A percentile compares a stretch with the other conserved stretches of the same genome.
Evolutionary conservation across 768 basidiomycete genomes (phyloP).

Genomic region (Russula ochroleuca): DNA sequence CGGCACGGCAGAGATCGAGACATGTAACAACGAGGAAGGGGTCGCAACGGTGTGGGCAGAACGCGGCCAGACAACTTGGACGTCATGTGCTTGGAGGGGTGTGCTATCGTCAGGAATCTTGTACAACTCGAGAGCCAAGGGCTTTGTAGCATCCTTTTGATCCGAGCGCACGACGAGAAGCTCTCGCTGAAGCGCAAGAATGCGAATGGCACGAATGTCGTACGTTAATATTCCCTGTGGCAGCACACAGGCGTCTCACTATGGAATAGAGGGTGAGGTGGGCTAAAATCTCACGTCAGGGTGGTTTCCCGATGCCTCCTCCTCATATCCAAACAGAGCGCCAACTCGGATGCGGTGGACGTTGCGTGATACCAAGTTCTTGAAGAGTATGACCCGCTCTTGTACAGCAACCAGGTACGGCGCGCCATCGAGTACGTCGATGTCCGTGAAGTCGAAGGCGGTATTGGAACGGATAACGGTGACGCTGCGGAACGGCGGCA

Average conservation of each 20-base stretch:
- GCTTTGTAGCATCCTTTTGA: slow-evolving; percentile 11
- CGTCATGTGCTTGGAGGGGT: neutral
- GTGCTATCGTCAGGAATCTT: slow-evolving; percentile 17
- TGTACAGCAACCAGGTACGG: slow-evolving; percentile 18
- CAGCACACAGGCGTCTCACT: slow-evolving; percentile 16
- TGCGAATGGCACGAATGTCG: slow-evolving; percentile 26
- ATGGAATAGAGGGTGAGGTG: slow-evolving; percentile 3
- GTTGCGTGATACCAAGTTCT: slow-evolving; percentile 19
- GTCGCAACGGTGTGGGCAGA: slow-evolving; percentile 24
- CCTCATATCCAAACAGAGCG: slow-evolving; percentile 22
- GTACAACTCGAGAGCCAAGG: slow-evolving; percentile 23
- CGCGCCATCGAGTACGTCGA: slow-evolving; percentile 18
- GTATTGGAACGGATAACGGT: slow-evolving; percentile 19
- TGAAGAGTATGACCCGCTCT: slow-evolving; percentile 18
- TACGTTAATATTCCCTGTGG: slow-evolving; percentile 22
- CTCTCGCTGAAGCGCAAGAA: slow-evolving; percentile 22
- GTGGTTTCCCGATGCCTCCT: slow-evolving; percentile 17
- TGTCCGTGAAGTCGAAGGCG: slow-evolving; percentile 21
- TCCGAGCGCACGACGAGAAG: slow-evolving; percentile 25
- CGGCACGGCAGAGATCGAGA: slow-evolving; percentile 20
- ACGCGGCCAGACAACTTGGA: slow-evolving; percentile 12
- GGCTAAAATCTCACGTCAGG: slow-evolving; percentile 22
- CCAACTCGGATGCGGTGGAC: slow-evolving; percentile 18
- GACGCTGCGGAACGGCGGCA: slow-evolving; percentile 15
- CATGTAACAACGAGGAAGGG: neutral